Evolutionary conservation across 176 grass and related monocot genomes (phyloP).

Genomic region (Eleusine coracana): DNA sequence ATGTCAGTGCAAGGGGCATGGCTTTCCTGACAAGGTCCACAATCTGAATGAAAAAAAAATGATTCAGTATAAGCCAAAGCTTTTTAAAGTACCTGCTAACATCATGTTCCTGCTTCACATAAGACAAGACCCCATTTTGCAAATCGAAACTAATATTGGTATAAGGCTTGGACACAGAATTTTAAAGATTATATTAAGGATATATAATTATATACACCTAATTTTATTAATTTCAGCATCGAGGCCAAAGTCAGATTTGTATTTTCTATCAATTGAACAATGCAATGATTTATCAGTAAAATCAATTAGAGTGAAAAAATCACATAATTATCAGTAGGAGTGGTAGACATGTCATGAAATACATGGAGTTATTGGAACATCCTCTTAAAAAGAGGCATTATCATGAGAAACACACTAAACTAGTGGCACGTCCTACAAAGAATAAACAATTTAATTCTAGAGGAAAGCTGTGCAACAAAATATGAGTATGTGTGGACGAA

Average conservation of each 20-base stretch:
- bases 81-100: slow-evolving; percentile 4
- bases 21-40: slow-evolving; percentile 84
- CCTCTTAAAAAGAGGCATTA: not conserved
- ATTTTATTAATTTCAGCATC: not conserved
- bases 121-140: not conserved
- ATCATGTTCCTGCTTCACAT: not conserved
- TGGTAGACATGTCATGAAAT: not conserved
- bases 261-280: not conserved
- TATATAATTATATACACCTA: not conserved
- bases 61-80: not conserved
- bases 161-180: not conserved
- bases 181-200: not conserved
- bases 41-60: slow-evolving; percentile 51
- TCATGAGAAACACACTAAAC: not conserved
- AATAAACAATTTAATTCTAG: not conserved
- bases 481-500: not conserved
- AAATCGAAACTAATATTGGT: not conserved
- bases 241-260: not conserved
- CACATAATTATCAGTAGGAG: not conserved
- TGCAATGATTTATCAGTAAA: not conserved
- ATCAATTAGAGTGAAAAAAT: not conserved
- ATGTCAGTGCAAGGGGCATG: slow-evolving; percentile 69
- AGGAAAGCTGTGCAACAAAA: not conserved
- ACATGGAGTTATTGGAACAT: not conserved
- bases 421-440: not conserved